Evolutionary conservation across 208 protist genomes (phyloP).

Genomic region (Leishmania major): DNA sequence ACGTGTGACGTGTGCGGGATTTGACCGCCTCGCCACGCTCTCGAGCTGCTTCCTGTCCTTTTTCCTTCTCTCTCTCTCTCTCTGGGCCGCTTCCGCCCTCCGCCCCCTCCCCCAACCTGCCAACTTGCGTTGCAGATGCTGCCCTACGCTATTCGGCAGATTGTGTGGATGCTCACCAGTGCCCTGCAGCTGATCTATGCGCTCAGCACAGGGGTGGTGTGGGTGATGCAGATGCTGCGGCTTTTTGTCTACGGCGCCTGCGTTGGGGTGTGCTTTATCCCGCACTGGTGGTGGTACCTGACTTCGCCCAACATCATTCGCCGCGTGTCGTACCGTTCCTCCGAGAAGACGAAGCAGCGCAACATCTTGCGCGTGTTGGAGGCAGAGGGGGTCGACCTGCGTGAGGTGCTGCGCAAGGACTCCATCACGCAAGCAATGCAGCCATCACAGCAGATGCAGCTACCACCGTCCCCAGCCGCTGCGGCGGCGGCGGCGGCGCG

Average conservation of each 20-base stretch:
- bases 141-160: slow-evolving; percentile 51
- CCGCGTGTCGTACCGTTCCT: slow-evolving; percentile 63
- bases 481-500: background rate
- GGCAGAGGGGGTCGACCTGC: slow-evolving; percentile 43
- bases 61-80: background rate
- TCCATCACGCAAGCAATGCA: background rate
- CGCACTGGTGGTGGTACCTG: slow-evolving; percentile 72
- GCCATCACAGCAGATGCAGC: background rate
- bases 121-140: slow-evolving; percentile 23
- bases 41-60: background rate
- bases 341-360: slow-evolving; percentile 39
- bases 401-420: slow-evolving; percentile 17
- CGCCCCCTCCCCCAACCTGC: background rate
- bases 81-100: background rate
- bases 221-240: slow-evolving; percentile 60
- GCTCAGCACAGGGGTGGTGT: slow-evolving; percentile 58
- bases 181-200: slow-evolving; percentile 51
- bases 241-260: slow-evolving; percentile 44
- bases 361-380: slow-evolving; percentile 57
- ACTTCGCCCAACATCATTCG: slow-evolving; percentile 68
- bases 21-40: background rate
- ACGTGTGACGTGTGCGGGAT: background rate
- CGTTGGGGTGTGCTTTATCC: slow-evolving; percentile 47
- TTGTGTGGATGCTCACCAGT: slow-evolving; percentile 62
- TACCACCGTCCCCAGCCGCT: background rate